phyloP scores from a whole-genome alignment of 2,329 filamentous ascomycete genomes.

The Simplicillium sp. region DNA sequence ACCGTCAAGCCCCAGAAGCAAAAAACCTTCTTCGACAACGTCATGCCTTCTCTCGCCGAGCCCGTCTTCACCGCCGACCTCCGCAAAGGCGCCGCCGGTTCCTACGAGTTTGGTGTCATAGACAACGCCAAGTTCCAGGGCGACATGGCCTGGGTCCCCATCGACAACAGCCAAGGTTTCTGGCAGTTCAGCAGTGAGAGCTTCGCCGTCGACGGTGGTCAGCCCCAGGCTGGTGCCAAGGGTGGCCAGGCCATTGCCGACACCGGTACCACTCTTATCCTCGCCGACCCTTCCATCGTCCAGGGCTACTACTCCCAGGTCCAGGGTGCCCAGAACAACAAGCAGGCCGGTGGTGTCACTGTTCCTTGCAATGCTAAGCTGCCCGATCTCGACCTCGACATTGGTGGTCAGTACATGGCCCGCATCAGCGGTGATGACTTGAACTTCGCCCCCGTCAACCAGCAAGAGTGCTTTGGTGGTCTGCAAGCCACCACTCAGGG shows the following conservation, averaged over 20 bases:
- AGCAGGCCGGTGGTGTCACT: slow-evolving; percentile 31
- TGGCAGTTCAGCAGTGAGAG: slow-evolving; percentile 46
- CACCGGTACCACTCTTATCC: slow-evolving; percentile 54
- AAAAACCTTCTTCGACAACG: slow-evolving; percentile 68
- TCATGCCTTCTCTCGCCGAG: slow-evolving; percentile 47
- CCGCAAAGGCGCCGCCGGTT: slow-evolving; percentile 44
- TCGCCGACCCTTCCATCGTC: slow-evolving; percentile 45
- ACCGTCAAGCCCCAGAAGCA: slow-evolving; percentile 52
- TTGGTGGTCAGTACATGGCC: slow-evolving; percentile 48
- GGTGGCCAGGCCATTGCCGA: slow-evolving; percentile 41
- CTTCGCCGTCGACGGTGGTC: slow-evolving; percentile 42
- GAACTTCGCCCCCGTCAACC: slow-evolving; percentile 40
- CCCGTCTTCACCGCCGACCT: slow-evolving; percentile 64
- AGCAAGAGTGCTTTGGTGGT: slow-evolving; percentile 55
- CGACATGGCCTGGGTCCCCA: slow-evolving; percentile 46
- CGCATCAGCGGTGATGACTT: slow-evolving; percentile 43
- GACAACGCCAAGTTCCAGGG: slow-evolving; percentile 54
- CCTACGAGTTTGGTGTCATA: slow-evolving; percentile 63
- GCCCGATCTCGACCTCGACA: slow-evolving; percentile 42
- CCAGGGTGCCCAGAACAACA: slow-evolving; percentile 29
- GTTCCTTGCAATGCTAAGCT: slow-evolving; percentile 35
- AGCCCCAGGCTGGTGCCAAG: slow-evolving; percentile 21
- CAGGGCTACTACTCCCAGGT: slow-evolving; percentile 38
- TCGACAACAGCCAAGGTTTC: slow-evolving; percentile 55
- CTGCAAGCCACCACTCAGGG: slow-evolving; percentile 47